Evolutionary conservation across 352 stramenopile genomes (phyloP).

Genomic region (Pythium coloratum): DNA sequence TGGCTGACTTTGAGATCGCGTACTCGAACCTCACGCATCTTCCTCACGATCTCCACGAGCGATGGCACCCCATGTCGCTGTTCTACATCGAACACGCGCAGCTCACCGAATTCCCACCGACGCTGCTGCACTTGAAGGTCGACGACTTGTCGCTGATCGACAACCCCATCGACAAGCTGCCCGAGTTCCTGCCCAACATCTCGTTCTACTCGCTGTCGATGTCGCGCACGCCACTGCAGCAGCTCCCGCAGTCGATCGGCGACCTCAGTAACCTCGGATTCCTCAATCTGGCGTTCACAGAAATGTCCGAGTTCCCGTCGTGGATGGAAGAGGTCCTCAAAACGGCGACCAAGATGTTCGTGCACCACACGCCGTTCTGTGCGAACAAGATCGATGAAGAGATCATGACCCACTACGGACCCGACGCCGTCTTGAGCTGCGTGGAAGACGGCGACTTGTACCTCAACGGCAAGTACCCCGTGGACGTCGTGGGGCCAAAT

Average conservation of each 20-base stretch:
- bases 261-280: slow-evolving; percentile 28
- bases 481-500: neutral
- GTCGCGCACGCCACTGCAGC: slow-evolving; percentile 26
- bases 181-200: slow-evolving; percentile 6
- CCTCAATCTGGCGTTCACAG: slow-evolving; percentile 35
- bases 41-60: slow-evolving; percentile 16
- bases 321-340: slow-evolving; percentile 29
- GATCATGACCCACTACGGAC: neutral
- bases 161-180: slow-evolving; percentile 12
- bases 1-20: slow-evolving; percentile 32
- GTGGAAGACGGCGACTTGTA: neutral
- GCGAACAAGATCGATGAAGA: neutral
- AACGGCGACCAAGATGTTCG: slow-evolving; percentile 10
- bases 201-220: slow-evolving; percentile 21
- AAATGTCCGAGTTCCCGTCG: slow-evolving; percentile 22
- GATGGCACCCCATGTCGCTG: slow-evolving; percentile 23
- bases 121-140: slow-evolving; percentile 11
- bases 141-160: slow-evolving; percentile 30
- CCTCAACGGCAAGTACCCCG: slow-evolving; percentile 6
- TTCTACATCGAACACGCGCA: slow-evolving; percentile 29
- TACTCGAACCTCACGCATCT: slow-evolving; percentile 28
- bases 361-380: slow-evolving; percentile 25
- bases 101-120: slow-evolving; percentile 15
- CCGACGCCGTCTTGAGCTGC: slow-evolving; percentile 14
- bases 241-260: slow-evolving; percentile 23